Evolutionary conservation across 2,329 filamentous ascomycete genomes (phyloP).

Genomic region (Alternaria triticina): DNA sequence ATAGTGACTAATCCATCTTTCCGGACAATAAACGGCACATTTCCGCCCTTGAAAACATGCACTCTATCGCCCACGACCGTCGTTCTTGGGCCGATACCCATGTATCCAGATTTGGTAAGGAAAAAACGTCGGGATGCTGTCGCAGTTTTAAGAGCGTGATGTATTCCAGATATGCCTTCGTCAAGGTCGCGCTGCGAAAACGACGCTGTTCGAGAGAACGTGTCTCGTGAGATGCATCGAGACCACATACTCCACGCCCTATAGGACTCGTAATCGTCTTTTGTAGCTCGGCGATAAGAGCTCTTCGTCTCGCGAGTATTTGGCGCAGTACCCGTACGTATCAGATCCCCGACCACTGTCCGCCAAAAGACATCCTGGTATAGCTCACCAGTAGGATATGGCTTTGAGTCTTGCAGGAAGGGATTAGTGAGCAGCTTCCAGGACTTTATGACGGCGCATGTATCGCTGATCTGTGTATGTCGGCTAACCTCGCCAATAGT

Average conservation of each 20-base stretch:
- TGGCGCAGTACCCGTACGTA: conserved; percentile 4
- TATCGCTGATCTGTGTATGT: conserved; percentile 28
- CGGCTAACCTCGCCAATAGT: conserved; percentile 19
- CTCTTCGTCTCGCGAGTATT: not conserved
- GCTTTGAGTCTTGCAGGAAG: not conserved
- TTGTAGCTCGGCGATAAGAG: conserved; percentile 16
- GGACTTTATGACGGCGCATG: conserved; percentile 16
- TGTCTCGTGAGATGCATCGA: conserved; percentile 29
- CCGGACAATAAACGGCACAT: conserved; percentile 24
- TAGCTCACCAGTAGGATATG: conserved; percentile 17
- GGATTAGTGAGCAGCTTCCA: conserved; percentile 16
- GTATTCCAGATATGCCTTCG: conserved; percentile 19
- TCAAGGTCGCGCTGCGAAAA: conserved; percentile 24
- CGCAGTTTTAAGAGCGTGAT: conserved; percentile 23
- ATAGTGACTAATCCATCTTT: not conserved
- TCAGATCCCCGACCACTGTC: conserved; percentile 19
- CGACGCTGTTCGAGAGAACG: conserved; percentile 13
- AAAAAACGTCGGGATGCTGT: conserved; percentile 28
- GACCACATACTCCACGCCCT: conserved; percentile 27
- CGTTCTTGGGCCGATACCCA: conserved; percentile 25
- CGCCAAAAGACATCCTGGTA: conserved; percentile 27
- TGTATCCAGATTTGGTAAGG: conserved; percentile 22
- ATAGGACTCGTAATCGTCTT: conserved; percentile 16
- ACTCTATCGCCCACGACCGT: conserved; percentile 19
- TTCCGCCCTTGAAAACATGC: conserved; percentile 19